A percentile compares a stretch with the other conserved stretches of the same genome.
Conservation (phyloP, 2,329 filamentous ascomycete species). For the Clarireedia homoeocarpa region DNA sequence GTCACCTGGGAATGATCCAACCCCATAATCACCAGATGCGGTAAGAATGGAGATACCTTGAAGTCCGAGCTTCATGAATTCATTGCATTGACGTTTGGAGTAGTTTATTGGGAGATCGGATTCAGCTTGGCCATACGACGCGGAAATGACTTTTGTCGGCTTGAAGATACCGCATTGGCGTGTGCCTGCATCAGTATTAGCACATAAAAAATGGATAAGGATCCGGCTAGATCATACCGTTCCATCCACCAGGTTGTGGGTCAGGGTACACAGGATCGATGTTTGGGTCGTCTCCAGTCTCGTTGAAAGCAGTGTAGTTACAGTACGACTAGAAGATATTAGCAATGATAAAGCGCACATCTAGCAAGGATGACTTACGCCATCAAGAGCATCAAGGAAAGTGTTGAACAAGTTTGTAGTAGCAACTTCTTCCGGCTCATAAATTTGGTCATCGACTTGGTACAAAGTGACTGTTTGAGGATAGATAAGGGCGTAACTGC, state of each 20-base stretch:
- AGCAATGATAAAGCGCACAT: background rate
- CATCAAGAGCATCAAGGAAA: constrained; percentile 26
- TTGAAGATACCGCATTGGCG: constrained; percentile 16
- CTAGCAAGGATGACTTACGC: constrained; percentile 6
- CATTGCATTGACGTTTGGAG: constrained; percentile 51
- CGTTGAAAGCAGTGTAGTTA: constrained; percentile 36
- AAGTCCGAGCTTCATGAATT: constrained; percentile 58
- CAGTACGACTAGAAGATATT: constrained; percentile 31
- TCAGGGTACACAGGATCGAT: constrained; percentile 39
- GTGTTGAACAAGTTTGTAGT: constrained; percentile 25
- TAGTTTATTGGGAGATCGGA: constrained; percentile 55
- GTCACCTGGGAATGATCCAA: constrained; percentile 48
- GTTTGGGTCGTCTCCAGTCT: constrained; percentile 32
- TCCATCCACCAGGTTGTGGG: constrained; percentile 32
- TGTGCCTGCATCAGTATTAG: constrained; percentile 2
- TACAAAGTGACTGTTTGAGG: constrained; percentile 22
- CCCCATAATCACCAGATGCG: constrained; percentile 50
- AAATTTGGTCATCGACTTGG: constrained; percentile 23
- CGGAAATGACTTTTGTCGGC: constrained; percentile 39
- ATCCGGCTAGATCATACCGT: constrained; percentile 22
- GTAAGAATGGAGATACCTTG: constrained; percentile 61
- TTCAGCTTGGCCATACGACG: constrained; percentile 61
- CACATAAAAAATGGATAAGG: background rate
- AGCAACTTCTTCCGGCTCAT: constrained; percentile 17
- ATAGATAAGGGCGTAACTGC: constrained; percentile 4